These are phyloP conservation scores for Musa acuminata DNA, from an alignment of 176 grass and related monocot species.

Conservation along the genomic window DNA sequence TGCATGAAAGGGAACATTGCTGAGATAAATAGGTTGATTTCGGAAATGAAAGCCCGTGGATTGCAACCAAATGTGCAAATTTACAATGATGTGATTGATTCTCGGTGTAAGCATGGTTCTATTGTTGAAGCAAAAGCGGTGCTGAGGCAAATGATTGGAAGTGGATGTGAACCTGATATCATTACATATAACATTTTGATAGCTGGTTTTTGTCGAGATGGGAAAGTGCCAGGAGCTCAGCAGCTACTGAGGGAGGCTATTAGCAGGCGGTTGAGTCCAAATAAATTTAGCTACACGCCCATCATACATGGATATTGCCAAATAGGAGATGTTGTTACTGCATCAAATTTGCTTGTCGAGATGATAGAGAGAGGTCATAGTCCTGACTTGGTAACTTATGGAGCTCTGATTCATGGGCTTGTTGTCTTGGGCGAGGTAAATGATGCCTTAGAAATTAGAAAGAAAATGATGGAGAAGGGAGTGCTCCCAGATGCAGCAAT, in stretches of 20 bases:
- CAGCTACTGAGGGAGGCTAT: slow-evolving; percentile 42
- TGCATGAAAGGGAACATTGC: slow-evolving; percentile 42
- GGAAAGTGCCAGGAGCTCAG: slow-evolving; percentile 32
- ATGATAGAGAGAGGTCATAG: slow-evolving; percentile 48
- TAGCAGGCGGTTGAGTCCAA: slow-evolving; percentile 46
- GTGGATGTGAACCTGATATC: slow-evolving; percentile 32
- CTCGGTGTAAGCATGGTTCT: slow-evolving; percentile 38
- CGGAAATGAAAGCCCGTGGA: slow-evolving; percentile 45
- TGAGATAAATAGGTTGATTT: slow-evolving; percentile 35
- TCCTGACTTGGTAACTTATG: slow-evolving; percentile 62
- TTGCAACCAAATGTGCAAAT: slow-evolving; percentile 49
- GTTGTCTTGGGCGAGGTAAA: slow-evolving; percentile 39
- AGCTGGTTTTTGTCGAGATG: slow-evolving; percentile 38
- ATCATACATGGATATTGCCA: slow-evolving; percentile 49
- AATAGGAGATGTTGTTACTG: slow-evolving; percentile 31
- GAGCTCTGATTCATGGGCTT: slow-evolving; percentile 65
- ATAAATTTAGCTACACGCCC: slow-evolving; percentile 53
- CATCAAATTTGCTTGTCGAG: slow-evolving; percentile 54
- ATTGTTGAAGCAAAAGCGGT: slow-evolving; percentile 37
- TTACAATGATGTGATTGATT: slow-evolving; percentile 54
- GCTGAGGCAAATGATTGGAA: slow-evolving; percentile 57
- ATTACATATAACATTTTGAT: slow-evolving; percentile 73
- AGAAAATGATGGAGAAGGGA: slow-evolving; percentile 61
- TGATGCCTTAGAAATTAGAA: slow-evolving; percentile 42
- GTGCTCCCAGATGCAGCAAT: slow-evolving; percentile 56